Conservation (phyloP, 2,329 filamentous ascomycete species). For the Penicillium hordei region DNA sequence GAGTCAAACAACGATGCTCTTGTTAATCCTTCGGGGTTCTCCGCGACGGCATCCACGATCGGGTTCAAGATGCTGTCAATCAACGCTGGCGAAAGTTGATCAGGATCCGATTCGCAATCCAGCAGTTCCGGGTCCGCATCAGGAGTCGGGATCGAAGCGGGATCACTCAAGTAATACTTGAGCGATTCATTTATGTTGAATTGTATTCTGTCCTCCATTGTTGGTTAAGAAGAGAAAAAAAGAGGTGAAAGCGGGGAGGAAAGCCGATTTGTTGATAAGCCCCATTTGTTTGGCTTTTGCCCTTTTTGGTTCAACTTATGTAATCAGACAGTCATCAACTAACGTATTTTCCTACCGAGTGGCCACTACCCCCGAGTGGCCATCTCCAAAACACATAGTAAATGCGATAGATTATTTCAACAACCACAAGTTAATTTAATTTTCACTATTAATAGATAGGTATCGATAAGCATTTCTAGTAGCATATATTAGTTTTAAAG, state of each 20-base stretch:
- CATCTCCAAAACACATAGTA: no score
- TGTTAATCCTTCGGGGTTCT: constrained; percentile 84
- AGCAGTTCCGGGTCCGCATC: constrained; percentile 81
- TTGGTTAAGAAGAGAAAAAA: constrained; percentile 41
- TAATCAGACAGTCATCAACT: constrained; percentile 2
- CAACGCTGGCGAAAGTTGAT: constrained; percentile 72
- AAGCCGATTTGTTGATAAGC: constrained; percentile 21
- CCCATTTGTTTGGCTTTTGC: constrained; percentile 33
- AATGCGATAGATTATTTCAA: no score
- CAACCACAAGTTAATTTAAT: no score
- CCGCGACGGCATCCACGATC: constrained; percentile 87
- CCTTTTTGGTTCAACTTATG: constrained; percentile 12
- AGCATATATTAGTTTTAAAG: no score
- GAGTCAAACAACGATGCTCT: constrained; percentile 83
- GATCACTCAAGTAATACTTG: constrained; percentile 95
- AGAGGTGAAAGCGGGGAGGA: constrained; percentile 19
- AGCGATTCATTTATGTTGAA: constrained; percentile 97
- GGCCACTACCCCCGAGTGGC: no score
- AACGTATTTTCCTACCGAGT: no score
- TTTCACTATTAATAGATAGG: no score
- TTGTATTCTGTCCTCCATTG: constrained; percentile 65
- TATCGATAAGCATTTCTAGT: no score
- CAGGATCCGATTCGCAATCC: constrained; percentile 90
- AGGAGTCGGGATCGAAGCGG: constrained; percentile 74
- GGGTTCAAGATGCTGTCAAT: constrained; percentile 86